These are phyloP conservation scores for Ganoderma boninense DNA, from an alignment of 1,284 basidiomycete genomes.

Conservation along the genomic window DNA sequence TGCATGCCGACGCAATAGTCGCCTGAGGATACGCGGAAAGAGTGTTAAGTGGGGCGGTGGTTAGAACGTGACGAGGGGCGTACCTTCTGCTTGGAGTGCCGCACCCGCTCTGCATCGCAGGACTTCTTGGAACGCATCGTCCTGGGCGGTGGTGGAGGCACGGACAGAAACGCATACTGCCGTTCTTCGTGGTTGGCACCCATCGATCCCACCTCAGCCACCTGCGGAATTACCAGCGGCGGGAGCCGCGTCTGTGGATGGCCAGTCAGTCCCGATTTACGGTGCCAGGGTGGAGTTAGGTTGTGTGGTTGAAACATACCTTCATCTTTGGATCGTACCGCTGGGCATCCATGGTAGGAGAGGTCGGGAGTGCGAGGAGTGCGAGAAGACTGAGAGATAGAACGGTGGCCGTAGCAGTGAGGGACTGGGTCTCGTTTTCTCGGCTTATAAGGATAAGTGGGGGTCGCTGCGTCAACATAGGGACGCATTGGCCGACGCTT, in stretches of 20 bases:
- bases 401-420: background rate
- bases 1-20: background rate
- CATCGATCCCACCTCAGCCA: background rate
- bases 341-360: constrained; percentile 19
- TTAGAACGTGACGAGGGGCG: background rate
- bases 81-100: constrained; percentile 12
- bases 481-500: background rate
- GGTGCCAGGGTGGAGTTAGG: too few species aligned
- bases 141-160: constrained; percentile 20
- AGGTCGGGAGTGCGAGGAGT: background rate
- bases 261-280: background rate
- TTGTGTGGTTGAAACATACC: constrained; percentile 7
- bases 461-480: too few species aligned
- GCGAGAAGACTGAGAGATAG: background rate
- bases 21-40: background rate
- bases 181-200: constrained; percentile 12
- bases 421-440: background rate
- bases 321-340: constrained; percentile 11
- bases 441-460: background rate
- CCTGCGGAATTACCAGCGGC: constrained; percentile 8
- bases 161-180: background rate
- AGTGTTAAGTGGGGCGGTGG: background rate
- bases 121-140: constrained; percentile 8
- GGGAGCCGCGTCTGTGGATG: constrained; percentile 6
- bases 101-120: constrained; percentile 20